A percentile compares a stretch with the other conserved stretches of the same genome.
Conservation (phyloP, 768 basidiomycete species). For the Mycena capillaripes region DNA sequence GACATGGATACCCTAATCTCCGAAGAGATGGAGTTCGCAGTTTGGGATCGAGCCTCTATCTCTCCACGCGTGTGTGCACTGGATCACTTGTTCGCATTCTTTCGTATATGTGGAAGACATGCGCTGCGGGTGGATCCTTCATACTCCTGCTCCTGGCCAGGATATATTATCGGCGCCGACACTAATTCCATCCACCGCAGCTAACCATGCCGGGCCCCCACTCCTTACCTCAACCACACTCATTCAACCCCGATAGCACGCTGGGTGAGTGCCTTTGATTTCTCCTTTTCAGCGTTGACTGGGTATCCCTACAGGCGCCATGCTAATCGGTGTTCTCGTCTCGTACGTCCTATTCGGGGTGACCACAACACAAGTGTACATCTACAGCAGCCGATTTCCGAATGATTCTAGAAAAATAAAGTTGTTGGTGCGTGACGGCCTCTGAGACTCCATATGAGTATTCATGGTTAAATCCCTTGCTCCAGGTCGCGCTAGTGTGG, state of each 20-base stretch:
- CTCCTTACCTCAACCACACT: not conserved
- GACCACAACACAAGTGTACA: conserved; percentile 10
- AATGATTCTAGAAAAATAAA: conserved; percentile 16
- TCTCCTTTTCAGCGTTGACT: conserved; percentile 31
- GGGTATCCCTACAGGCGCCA: not conserved
- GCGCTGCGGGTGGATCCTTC: no score
- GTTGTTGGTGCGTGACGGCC: conserved; percentile 1
- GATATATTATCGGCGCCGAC: not conserved
- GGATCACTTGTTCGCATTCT: no score
- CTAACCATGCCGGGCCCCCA: not conserved
- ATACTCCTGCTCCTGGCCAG: no score
- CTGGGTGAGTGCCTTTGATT: not conserved
- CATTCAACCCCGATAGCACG: not conserved
- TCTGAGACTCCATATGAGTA: not conserved
- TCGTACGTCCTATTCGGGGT: conserved; percentile 22
- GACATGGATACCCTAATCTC: no score
- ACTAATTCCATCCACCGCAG: not conserved
- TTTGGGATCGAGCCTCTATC: no score
- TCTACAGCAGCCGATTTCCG: conserved; percentile 20
- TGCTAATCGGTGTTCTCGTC: conserved; percentile 22
- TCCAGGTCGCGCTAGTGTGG: conserved; percentile 26
- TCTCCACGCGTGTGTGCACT: no score
- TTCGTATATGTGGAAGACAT: no score
- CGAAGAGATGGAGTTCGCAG: no score
- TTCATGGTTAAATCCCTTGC: not conserved